Conservation (phyloP, 2,329 filamentous ascomycete genomes). For the Monosporascus sp. region DNA sequence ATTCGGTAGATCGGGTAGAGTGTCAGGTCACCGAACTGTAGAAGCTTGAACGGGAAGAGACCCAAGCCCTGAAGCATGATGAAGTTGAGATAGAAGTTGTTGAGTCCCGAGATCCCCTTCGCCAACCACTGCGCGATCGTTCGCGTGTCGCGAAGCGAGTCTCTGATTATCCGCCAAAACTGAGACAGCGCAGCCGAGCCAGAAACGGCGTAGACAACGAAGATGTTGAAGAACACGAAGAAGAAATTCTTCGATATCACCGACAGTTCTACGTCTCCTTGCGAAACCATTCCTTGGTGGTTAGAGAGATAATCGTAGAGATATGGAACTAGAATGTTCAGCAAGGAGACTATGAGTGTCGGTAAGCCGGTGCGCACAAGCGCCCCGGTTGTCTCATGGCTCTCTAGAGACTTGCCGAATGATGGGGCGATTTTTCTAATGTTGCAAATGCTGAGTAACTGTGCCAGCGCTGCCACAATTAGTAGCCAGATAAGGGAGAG, state of each 20-base stretch:
- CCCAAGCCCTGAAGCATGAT: constrained; percentile 93
- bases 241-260: constrained; percentile 98
- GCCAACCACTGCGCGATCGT: constrained; percentile 73
- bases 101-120: constrained; percentile 65
- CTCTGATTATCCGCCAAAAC: constrained; percentile 66
- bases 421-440: constrained; percentile 68
- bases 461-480: constrained; percentile 73
- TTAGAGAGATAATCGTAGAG: constrained; percentile 91
- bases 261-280: constrained; percentile 89
- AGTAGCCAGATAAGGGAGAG: constrained; percentile 86
- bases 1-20: constrained; percentile 78
- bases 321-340: constrained; percentile 88
- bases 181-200: constrained; percentile 66
- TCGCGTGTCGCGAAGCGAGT: constrained; percentile 73
- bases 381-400: constrained; percentile 65
- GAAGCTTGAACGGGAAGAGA: constrained; percentile 82
- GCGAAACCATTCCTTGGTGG: constrained; percentile 89
- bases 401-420: constrained; percentile 61
- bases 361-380: constrained; percentile 85
- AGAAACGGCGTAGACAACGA: constrained; percentile 87
- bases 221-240: constrained; percentile 99
- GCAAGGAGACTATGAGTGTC: constrained; percentile 75
- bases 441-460: constrained; percentile 73
- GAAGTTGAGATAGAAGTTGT: constrained; percentile 87
- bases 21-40: constrained; percentile 82